A percentile compares a stretch with the other conserved stretches of the same genome.
These are phyloP conservation scores for Kwoniella sp. DNA, from an alignment of 768 basidiomycete species.

Conservation along the genomic window DNA sequence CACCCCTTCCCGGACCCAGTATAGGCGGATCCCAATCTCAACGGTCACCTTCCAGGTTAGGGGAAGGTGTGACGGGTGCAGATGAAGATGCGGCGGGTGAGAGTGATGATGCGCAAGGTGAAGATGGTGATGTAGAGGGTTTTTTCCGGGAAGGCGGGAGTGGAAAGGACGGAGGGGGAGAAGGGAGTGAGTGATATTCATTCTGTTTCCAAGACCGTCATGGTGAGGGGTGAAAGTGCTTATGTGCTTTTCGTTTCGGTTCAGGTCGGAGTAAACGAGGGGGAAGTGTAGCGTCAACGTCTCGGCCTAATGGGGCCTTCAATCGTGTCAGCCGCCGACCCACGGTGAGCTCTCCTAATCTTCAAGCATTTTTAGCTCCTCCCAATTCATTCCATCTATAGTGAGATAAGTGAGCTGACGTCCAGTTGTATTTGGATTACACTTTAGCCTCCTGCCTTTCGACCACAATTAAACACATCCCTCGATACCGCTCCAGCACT, in stretches of 20 bases:
- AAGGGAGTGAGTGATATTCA: conserved; percentile 14
- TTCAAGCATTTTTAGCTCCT: no score
- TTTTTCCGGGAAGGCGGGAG: conserved; percentile 21
- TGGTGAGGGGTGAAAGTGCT: no score
- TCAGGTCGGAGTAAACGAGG: conserved; percentile 16
- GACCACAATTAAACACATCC: conserved; percentile 38
- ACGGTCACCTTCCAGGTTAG: conserved; percentile 1
- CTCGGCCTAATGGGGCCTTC: conserved; percentile 3
- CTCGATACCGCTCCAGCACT: conserved; percentile 41
- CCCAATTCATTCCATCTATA: no score
- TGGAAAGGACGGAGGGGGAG: conserved; percentile 10
- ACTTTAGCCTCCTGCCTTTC: conserved; percentile 29
- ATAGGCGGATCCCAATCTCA: background rate
- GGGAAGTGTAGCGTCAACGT: conserved; percentile 13
- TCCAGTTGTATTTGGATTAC: no score
- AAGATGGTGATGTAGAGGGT: conserved; percentile 10
- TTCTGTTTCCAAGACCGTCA: no score
- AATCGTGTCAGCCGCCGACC: conserved; percentile 1
- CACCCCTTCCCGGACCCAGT: conserved; percentile 4
- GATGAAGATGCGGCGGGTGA: conserved; percentile 49
- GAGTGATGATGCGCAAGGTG: conserved; percentile 34
- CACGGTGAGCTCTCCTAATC: conserved; percentile 16
- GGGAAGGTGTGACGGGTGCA: conserved; percentile 16
- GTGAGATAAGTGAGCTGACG: no score
- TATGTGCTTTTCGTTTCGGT: background rate